Percentiles rank a stretch among this genome's conserved stretches.
phyloP scores from a whole-genome alignment of 129 eudicot genomes.

The Mikania micrantha region DNA sequence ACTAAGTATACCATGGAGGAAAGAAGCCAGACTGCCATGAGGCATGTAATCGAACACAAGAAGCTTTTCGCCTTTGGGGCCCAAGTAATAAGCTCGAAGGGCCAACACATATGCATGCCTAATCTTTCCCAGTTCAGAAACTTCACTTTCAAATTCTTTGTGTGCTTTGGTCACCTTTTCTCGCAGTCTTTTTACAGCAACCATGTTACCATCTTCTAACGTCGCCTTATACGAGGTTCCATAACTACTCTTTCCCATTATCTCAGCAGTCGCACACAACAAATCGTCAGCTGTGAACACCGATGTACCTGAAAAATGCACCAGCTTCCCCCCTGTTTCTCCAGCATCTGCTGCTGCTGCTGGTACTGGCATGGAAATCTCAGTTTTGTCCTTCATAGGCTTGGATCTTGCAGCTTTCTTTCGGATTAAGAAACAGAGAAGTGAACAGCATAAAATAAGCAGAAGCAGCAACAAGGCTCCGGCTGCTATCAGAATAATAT shows the following conservation, averaged over 20 bases:
- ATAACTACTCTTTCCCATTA: conserved; percentile 89
- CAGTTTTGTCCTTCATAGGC: conserved; percentile 41
- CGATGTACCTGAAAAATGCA: conserved; percentile 80
- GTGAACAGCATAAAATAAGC: conserved; percentile 58
- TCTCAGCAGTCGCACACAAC: conserved; percentile 90
- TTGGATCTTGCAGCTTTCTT: conserved; percentile 49
- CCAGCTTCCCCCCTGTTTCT: conserved; percentile 83
- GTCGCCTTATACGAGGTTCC: conserved; percentile 95
- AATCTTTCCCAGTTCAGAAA: conserved; percentile 68
- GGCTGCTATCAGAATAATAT: conserved; percentile 70
- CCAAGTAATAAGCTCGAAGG: conserved; percentile 82
- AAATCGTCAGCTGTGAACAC: conserved; percentile 94
- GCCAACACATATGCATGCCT: conserved; percentile 71
- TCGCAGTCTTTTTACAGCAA: conserved; percentile 83
- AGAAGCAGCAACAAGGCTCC: conserved; percentile 60
- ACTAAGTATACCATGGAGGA: conserved; percentile 67
- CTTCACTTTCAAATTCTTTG: conserved; percentile 85
- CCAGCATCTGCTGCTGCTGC: conserved; percentile 36
- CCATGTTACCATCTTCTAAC: conserved; percentile 81
- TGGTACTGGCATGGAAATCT: conserved; percentile 34
- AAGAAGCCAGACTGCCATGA: conserved; percentile 88
- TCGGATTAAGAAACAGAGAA: conserved; percentile 77
- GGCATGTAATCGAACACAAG: conserved; percentile 87
- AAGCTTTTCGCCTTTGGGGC: conserved; percentile 97
- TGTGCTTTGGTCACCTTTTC: conserved; percentile 83